These are phyloP conservation scores for Polygonum maritimum DNA, from an alignment of 148 eudicot species.

Conservation along the genomic window DNA sequence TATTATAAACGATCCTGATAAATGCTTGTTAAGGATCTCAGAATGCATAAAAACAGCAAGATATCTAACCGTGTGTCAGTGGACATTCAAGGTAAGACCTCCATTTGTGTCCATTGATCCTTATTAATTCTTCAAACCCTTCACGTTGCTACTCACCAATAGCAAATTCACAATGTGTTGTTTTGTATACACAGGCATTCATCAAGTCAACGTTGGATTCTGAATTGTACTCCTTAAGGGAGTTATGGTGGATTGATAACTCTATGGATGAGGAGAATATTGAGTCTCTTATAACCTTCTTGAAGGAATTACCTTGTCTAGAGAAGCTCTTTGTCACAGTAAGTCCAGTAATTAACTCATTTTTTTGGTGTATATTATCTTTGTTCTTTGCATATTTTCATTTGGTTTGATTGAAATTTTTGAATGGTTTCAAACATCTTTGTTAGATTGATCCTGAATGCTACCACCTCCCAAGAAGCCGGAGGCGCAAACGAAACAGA, in stretches of 20 bases:
- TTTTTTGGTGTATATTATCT: background rate
- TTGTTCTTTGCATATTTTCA: too few species aligned
- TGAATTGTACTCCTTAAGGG: too few species aligned
- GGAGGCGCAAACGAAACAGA: too few species aligned
- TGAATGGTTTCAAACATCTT: background rate
- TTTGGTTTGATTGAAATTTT: too few species aligned
- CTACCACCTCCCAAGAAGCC: background rate
- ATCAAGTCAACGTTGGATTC: too few species aligned
- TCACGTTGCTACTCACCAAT: too few species aligned
- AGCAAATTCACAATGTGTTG: too few species aligned
- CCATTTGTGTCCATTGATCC: too few species aligned
- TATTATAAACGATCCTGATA: background rate
- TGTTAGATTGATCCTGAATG: background rate
- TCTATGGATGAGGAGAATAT: constrained; percentile 1
- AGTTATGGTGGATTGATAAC: background rate
- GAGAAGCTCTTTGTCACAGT: background rate
- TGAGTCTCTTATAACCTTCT: background rate
- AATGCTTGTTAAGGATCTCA: background rate
- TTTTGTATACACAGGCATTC: too few species aligned
- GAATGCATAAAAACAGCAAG: too few species aligned
- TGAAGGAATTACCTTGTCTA: background rate
- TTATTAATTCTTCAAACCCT: too few species aligned
- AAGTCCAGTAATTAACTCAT: background rate
- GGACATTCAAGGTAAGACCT: background rate
- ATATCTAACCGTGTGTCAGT: background rate